phyloP scores from a whole-genome alignment of 768 basidiomycete species.

The Kwoniella pini region DNA sequence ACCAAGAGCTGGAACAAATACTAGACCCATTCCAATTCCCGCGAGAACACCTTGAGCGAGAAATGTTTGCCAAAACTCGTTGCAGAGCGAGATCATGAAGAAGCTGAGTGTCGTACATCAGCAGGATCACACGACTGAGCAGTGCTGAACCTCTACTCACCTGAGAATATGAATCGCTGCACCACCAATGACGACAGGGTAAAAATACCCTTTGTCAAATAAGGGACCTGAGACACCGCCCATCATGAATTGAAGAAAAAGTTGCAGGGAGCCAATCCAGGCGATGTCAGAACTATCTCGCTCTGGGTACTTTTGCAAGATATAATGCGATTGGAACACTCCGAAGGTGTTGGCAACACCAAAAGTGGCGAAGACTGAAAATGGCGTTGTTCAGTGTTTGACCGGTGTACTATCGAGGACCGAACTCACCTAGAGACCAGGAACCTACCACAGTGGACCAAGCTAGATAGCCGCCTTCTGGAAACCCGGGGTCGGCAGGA shows the following conservation, averaged over 20 bases:
- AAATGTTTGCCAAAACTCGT: conserved; percentile 25
- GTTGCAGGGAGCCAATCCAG: conserved; percentile 52
- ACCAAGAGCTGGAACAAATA: conserved; percentile 60
- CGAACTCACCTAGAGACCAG: conserved; percentile 6
- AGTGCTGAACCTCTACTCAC: conserved; percentile 9
- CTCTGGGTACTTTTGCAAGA: conserved; percentile 33
- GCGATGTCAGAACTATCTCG: conserved; percentile 40
- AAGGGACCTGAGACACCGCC: conserved; percentile 45
- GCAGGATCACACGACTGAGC: too few species aligned
- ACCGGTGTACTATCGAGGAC: neutral
- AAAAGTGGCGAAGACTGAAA: conserved; percentile 26
- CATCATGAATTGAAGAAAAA: conserved; percentile 45
- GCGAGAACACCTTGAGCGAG: conserved; percentile 31
- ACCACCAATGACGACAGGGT: conserved; percentile 17
- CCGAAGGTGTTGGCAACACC: conserved; percentile 52
- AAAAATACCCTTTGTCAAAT: conserved; percentile 51
- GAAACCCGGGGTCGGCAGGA: neutral
- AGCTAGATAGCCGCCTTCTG: conserved; percentile 1
- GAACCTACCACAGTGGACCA: neutral
- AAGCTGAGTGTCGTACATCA: conserved; percentile 1
- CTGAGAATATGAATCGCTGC: conserved; percentile 18
- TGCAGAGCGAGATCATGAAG: conserved; percentile 32
- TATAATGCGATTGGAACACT: conserved; percentile 54
- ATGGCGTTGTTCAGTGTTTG: neutral
- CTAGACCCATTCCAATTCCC: conserved; percentile 60